Evolutionary conservation across 352 stramenopile species (phyloP).

Genomic region (Thalassiosira mediterranea): DNA sequence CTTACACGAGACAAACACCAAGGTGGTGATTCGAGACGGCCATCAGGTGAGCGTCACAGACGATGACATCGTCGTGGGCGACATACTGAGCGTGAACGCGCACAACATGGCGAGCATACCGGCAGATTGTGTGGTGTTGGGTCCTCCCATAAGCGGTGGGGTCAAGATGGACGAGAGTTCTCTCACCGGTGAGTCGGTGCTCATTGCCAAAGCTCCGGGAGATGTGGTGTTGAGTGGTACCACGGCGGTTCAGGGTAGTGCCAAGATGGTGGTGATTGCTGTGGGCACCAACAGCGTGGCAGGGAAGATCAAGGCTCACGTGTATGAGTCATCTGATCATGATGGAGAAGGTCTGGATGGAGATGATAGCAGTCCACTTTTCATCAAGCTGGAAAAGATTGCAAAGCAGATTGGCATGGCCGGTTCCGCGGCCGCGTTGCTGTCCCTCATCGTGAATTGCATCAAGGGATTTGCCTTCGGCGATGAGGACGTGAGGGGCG

Average conservation of each 20-base stretch:
- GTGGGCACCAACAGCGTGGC: slow-evolving; percentile 77
- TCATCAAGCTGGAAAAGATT: slow-evolving; percentile 79
- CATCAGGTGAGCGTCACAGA: slow-evolving; percentile 72
- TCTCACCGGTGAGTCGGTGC: slow-evolving; percentile 76
- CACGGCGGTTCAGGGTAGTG: slow-evolving; percentile 65
- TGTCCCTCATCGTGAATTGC: slow-evolving; percentile 73
- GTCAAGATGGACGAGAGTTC: slow-evolving; percentile 81
- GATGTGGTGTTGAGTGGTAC: slow-evolving; percentile 78
- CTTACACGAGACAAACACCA: slow-evolving; percentile 80
- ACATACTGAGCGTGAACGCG: slow-evolving; percentile 81
- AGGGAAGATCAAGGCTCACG: slow-evolving; percentile 78
- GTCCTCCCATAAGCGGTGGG: slow-evolving; percentile 54
- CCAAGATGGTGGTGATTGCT: slow-evolving; percentile 82
- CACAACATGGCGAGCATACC: slow-evolving; percentile 78
- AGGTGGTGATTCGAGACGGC: slow-evolving; percentile 74
- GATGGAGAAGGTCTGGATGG: slow-evolving; percentile 70
- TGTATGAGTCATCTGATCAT: slow-evolving; percentile 75
- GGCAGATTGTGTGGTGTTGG: slow-evolving; percentile 79
- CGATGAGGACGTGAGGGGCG: slow-evolving; percentile 28
- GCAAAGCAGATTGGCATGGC: slow-evolving; percentile 80
- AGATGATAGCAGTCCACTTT: slow-evolving; percentile 72
- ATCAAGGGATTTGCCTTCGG: slow-evolving; percentile 75
- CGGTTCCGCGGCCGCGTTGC: slow-evolving; percentile 59
- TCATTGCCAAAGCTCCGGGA: slow-evolving; percentile 70
- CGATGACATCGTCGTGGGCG: slow-evolving; percentile 82